A percentile compares a stretch with the other conserved stretches of the same genome.
Evolutionary conservation across 148 eudicot species (phyloP).

Genomic region (Camellia japonica): DNA sequence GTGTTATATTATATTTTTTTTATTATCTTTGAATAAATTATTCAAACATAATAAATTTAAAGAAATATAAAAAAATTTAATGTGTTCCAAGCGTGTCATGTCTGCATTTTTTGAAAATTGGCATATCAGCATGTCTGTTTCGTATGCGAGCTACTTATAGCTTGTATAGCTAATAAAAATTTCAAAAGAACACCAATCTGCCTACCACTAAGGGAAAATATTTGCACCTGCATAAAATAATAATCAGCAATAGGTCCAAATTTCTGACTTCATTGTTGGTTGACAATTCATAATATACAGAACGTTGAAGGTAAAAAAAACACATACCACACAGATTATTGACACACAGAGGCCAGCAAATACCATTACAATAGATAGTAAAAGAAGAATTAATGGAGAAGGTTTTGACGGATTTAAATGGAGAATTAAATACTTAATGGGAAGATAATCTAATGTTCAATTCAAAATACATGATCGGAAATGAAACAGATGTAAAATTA

Average conservation of each 20-base stretch:
- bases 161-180: background rate
- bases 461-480: background rate
- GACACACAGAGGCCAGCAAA: background rate
- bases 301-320: no score
- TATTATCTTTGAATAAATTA: no score
- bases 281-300: background rate
- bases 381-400: background rate
- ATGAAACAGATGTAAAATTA: no score
- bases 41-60: no score
- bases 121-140: no score
- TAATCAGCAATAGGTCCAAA: background rate
- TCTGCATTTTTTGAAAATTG: no score
- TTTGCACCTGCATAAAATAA: background rate
- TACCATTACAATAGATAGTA: background rate
- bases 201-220: background rate
- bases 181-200: background rate
- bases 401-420: background rate
- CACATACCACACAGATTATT: background rate
- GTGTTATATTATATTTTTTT: no score
- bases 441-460: background rate
- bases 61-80: no score
- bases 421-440: background rate
- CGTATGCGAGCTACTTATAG: no score
- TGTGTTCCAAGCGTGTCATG: no score
- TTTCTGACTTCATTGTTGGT: background rate